Evolutionary conservation across 1,139 yeast genomes (phyloP).

Genomic region (Debaryomyces udenii): DNA sequence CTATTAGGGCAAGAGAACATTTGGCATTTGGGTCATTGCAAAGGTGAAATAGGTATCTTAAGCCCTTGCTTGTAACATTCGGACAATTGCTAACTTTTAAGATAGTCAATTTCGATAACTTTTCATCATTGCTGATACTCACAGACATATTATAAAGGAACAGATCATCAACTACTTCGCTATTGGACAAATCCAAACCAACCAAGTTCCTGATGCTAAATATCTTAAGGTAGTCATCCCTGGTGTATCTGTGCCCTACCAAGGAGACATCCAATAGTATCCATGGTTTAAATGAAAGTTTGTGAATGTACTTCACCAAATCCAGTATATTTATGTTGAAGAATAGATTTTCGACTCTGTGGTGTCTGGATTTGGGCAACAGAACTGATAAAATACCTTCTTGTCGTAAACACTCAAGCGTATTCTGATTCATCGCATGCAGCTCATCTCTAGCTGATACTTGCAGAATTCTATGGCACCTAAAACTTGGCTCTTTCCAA

Average conservation of each 20-base stretch:
- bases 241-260: slow-evolving; percentile 13
- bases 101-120: slow-evolving; percentile 26
- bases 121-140: slow-evolving; percentile 26
- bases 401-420: background rate
- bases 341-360: slow-evolving; percentile 42
- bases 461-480: slow-evolving; percentile 24
- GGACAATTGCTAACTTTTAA: slow-evolving; percentile 31
- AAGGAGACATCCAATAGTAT: slow-evolving; percentile 24
- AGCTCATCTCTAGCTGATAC: background rate
- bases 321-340: slow-evolving; percentile 29
- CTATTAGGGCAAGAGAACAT: slow-evolving; percentile 29
- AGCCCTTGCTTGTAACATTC: slow-evolving; percentile 24
- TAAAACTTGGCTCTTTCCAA: slow-evolving; percentile 21
- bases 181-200: slow-evolving; percentile 38
- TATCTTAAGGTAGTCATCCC: slow-evolving; percentile 30
- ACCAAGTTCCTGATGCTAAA: slow-evolving; percentile 34
- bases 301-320: slow-evolving; percentile 21
- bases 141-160: slow-evolving; percentile 29
- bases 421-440: too few relatives aligned
- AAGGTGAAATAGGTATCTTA: slow-evolving; percentile 21
- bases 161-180: slow-evolving; percentile 32
- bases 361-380: slow-evolving; percentile 20
- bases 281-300: slow-evolving; percentile 19
- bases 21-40: slow-evolving; percentile 11
- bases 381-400: slow-evolving; percentile 11